These are phyloP conservation scores for Thamnidium elegans DNA, from an alignment of 192 early-diverging fungal species.

Conservation along the genomic window DNA sequence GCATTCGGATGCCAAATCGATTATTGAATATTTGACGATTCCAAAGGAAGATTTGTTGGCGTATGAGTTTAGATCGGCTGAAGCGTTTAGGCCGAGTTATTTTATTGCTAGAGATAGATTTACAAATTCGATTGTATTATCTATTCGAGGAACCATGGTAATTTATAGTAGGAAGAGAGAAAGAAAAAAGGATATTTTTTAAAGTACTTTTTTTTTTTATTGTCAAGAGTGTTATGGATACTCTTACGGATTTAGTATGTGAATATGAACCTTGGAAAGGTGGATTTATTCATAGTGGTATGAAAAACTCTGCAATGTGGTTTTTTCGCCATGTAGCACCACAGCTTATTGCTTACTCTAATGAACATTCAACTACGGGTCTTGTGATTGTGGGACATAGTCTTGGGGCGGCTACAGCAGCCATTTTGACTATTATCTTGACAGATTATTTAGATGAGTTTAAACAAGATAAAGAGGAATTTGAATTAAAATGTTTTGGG, in stretches of 20 bases:
- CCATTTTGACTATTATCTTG: slow-evolving; percentile 71
- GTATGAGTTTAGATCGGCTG: slow-evolving; percentile 62
- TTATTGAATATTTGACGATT: slow-evolving; percentile 60
- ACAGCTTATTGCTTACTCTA: slow-evolving; percentile 56
- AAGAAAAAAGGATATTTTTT: neutral
- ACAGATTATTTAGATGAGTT: slow-evolving; percentile 55
- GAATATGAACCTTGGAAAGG: slow-evolving; percentile 78
- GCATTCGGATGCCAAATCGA: slow-evolving; percentile 63
- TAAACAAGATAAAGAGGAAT: slow-evolving; percentile 31
- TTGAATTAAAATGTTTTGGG: slow-evolving; percentile 45
- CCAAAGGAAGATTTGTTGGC: slow-evolving; percentile 62
- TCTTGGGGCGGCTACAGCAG: slow-evolving; percentile 68
- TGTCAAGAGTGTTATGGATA: slow-evolving; percentile 61
- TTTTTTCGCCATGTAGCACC: slow-evolving; percentile 66
- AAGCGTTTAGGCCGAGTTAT: slow-evolving; percentile 68
- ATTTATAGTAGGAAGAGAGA: neutral
- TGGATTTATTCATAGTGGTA: slow-evolving; percentile 72
- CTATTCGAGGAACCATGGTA: slow-evolving; percentile 70
- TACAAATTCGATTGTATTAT: slow-evolving; percentile 61
- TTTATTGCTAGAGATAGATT: slow-evolving; percentile 66
- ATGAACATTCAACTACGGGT: slow-evolving; percentile 44
- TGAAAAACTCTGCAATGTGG: slow-evolving; percentile 71
- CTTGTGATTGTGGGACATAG: slow-evolving; percentile 75
- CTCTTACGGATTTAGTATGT: slow-evolving; percentile 72
- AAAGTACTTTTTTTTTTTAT: neutral